Evolutionary conservation across 176 grass and related monocot genomes (phyloP).

Genomic region (Thalia dealbata): DNA sequence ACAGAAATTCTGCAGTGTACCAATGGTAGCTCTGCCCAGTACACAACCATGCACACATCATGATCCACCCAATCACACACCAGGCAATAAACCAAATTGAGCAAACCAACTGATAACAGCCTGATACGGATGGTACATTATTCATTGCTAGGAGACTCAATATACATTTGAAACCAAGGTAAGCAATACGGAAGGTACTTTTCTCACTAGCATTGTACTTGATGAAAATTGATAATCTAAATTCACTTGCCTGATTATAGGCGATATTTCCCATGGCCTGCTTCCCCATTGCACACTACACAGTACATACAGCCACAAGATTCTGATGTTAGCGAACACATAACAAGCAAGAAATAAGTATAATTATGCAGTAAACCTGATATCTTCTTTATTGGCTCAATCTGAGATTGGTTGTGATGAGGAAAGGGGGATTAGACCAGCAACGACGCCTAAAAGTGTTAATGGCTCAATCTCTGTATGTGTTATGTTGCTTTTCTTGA

Average conservation of each 20-base stretch:
- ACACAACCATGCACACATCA: too few relatives aligned
- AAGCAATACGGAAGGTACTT: too few relatives aligned
- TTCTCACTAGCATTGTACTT: too few relatives aligned
- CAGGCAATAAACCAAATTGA: too few relatives aligned
- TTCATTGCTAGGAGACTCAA: not conserved
- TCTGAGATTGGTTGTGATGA: slow-evolving; percentile 99
- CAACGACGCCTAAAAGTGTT: slow-evolving; percentile 75
- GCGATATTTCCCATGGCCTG: slow-evolving; percentile 99
- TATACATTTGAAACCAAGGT: too few relatives aligned
- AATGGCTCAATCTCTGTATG: slow-evolving; percentile 95
- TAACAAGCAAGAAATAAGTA: slow-evolving; percentile 3
- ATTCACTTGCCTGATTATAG: slow-evolving; percentile 70
- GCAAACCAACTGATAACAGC: not conserved
- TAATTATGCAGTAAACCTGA: slow-evolving; percentile 37
- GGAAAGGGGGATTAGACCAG: slow-evolving; percentile 93
- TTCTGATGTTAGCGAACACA: not conserved
- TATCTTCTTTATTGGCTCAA: too few relatives aligned
- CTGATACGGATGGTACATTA: not conserved
- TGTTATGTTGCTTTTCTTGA: slow-evolving; percentile 60
- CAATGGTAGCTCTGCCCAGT: too few relatives aligned
- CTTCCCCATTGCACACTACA: slow-evolving; percentile 96
- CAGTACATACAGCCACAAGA: slow-evolving; percentile 11
- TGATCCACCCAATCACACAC: too few relatives aligned
- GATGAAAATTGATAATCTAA: too few relatives aligned
- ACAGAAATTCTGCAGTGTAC: too few relatives aligned